These are phyloP conservation scores for Aspergillus calidoustus DNA, from an alignment of 2,329 filamentous ascomycete species.

Conservation along the genomic window DNA sequence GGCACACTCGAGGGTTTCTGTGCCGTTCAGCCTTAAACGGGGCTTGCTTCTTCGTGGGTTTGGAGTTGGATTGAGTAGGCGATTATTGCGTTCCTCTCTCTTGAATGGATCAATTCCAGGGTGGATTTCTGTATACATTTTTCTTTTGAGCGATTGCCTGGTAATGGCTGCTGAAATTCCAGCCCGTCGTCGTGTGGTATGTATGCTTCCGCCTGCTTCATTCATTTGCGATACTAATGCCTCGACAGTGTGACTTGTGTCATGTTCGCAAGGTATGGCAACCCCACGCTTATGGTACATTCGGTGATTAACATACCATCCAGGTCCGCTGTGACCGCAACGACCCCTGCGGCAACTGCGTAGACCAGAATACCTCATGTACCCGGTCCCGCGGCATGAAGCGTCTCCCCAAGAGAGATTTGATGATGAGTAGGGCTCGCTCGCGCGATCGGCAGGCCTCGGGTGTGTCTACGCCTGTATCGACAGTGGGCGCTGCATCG, in stretches of 20 bases:
- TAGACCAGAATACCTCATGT: constrained; percentile 24
- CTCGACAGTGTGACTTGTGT: constrained; percentile 24
- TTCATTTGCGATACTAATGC: not conserved
- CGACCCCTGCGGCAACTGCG: constrained; percentile 30
- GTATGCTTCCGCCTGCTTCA: not conserved
- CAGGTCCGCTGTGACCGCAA: constrained; percentile 30
- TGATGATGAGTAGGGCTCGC: not conserved
- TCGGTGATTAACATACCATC: not conserved
- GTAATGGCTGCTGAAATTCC: not conserved
- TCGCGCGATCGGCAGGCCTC: not conserved
- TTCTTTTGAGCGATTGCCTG: not conserved
- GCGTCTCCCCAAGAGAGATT: constrained; percentile 2
- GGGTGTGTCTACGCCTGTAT: not conserved
- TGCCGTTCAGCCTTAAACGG: not conserved
- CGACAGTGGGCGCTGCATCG: not conserved
- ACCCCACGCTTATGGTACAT: not conserved
- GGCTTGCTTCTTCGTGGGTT: not conserved
- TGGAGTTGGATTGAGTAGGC: no score
- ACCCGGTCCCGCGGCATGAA: constrained; percentile 17
- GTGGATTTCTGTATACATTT: not conserved
- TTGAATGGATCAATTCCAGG: not conserved
- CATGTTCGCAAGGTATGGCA: constrained; percentile 26
- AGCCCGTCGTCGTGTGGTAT: constrained; percentile 1
- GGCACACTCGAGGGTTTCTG: not conserved
- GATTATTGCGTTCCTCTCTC: not conserved